phyloP scores from a whole-genome alignment of 768 basidiomycete genomes.

The Mycena filopes region DNA sequence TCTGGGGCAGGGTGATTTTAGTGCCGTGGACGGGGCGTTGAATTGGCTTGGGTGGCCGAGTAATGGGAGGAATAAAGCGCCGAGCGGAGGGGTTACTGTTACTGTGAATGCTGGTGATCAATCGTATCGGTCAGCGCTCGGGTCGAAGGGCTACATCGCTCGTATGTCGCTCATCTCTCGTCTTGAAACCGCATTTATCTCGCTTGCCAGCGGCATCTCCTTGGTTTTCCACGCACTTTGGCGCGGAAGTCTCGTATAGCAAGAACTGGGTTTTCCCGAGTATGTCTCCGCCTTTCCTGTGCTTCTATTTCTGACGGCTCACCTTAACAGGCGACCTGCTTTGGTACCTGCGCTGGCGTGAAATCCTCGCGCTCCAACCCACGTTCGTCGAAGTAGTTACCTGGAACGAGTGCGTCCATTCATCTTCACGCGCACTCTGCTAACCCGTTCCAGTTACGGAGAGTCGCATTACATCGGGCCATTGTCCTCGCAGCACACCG shows the following conservation, averaged over 20 bases:
- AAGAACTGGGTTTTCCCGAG: slow-evolving; percentile 41
- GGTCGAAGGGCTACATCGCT: slow-evolving; percentile 34
- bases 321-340: slow-evolving; percentile 28
- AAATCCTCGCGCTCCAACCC: slow-evolving; percentile 30
- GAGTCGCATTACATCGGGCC: slow-evolving; percentile 66
- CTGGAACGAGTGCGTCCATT: slow-evolving; percentile 49
- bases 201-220: slow-evolving; percentile 50
- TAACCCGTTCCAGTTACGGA: slow-evolving; percentile 42
- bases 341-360: slow-evolving; percentile 34
- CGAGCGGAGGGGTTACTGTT: slow-evolving; percentile 20
- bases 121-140: slow-evolving; percentile 25
- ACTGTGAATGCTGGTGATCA: slow-evolving; percentile 27
- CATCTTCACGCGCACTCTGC: neutral
- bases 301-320: too few species aligned
- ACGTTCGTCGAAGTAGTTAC: slow-evolving; percentile 49
- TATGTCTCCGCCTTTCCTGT: too few species aligned
- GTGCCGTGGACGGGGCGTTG: slow-evolving; percentile 31
- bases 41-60: slow-evolving; percentile 34
- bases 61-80: slow-evolving; percentile 35
- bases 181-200: neutral
- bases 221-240: slow-evolving; percentile 56
- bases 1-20: slow-evolving; percentile 31
- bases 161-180: slow-evolving; percentile 26
- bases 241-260: slow-evolving; percentile 35
- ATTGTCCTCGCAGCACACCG: slow-evolving; percentile 38